Conservation (phyloP, 2,329 filamentous ascomycete genomes). For the Diaporthe velutina region DNA sequence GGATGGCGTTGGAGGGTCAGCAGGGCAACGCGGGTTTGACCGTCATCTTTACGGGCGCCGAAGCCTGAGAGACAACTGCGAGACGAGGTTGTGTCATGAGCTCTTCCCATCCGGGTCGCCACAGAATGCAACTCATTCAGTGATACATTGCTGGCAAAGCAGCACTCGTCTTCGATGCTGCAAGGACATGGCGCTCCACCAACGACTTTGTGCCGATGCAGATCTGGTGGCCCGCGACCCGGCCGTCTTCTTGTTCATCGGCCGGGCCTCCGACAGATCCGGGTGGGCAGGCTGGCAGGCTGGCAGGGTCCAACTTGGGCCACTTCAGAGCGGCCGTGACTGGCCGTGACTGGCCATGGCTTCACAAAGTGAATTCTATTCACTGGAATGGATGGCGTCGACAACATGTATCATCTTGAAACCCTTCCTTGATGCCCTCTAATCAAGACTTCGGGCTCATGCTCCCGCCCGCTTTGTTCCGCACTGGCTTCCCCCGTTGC, state of each 20-base stretch:
- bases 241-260: neutral
- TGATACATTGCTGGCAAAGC: neutral
- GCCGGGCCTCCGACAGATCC: neutral
- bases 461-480: neutral
- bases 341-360: neutral
- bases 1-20: neutral
- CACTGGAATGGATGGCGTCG: neutral
- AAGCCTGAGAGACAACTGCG: neutral
- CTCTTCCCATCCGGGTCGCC: neutral
- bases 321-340: neutral
- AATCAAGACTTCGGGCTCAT: neutral
- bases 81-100: neutral
- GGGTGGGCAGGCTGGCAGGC: neutral
- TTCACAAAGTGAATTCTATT: neutral
- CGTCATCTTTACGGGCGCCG: neutral
- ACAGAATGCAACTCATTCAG: neutral
- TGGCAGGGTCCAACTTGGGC: neutral
- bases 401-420: neutral
- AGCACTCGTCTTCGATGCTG: neutral
- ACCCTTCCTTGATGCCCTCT: neutral
- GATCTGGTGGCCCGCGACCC: neutral
- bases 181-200: neutral
- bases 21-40: too few relatives aligned
- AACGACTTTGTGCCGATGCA: slow-evolving; percentile 1
- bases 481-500: neutral